These are phyloP conservation scores for Gymnopus androsaceus DNA, from an alignment of 1,284 basidiomycete species.

Conservation along the genomic window DNA sequence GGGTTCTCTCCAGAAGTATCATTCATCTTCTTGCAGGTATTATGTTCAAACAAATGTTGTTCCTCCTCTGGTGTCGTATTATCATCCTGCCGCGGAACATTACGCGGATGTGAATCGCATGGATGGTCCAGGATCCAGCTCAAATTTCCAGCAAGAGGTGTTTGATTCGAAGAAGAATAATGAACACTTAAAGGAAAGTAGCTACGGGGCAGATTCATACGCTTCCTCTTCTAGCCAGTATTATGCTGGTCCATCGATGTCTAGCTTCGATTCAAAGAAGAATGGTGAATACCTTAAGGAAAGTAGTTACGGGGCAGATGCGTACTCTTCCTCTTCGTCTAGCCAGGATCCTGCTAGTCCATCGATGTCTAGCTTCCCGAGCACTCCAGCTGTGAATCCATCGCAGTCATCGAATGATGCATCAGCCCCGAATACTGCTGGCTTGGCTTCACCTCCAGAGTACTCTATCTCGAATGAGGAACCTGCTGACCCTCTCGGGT, in stretches of 20 bases:
- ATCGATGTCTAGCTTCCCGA: no score
- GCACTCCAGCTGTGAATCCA: background rate
- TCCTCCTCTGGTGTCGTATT: slow-evolving; percentile 33
- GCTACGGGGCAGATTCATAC: no score
- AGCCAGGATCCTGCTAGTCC: no score
- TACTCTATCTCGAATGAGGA: background rate
- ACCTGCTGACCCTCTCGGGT: background rate
- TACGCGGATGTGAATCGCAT: background rate
- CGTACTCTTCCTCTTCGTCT: no score
- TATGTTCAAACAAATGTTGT: slow-evolving; percentile 31
- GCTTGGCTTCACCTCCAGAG: background rate
- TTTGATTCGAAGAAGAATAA: background rate
- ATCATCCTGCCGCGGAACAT: slow-evolving; percentile 27
- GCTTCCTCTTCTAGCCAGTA: background rate
- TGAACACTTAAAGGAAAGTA: background rate
- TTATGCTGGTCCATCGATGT: background rate
- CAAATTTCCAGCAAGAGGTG: background rate
- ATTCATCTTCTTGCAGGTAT: slow-evolving; percentile 29
- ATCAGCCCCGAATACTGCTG: background rate
- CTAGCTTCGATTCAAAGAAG: no score
- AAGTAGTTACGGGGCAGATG: no score
- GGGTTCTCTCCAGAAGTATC: background rate
- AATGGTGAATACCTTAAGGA: no score
- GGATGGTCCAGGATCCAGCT: background rate
- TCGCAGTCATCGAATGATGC: background rate